Evolutionary conservation across 306 rosid genomes (phyloP).

Genomic region (Morella rubra): DNA sequence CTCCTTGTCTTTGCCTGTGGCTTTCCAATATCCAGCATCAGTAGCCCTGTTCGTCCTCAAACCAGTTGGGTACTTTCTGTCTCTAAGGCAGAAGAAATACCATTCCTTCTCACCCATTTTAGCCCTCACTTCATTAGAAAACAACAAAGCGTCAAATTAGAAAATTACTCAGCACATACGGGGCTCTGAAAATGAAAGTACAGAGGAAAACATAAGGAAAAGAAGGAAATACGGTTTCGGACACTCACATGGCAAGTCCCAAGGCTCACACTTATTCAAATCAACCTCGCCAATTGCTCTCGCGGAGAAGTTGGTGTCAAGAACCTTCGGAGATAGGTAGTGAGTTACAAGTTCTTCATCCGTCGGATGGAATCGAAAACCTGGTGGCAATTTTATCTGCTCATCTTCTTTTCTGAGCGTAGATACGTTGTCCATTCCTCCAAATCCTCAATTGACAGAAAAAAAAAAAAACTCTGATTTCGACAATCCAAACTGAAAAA

Average conservation of each 20-base stretch:
- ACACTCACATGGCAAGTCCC: slow-evolving; percentile 90
- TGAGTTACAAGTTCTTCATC: slow-evolving; percentile 86
- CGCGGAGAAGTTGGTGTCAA: slow-evolving; percentile 48
- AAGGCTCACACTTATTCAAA: slow-evolving; percentile 84
- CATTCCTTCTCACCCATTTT: slow-evolving; percentile 85
- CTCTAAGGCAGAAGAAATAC: slow-evolving; percentile 81
- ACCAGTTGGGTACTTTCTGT: slow-evolving; percentile 85
- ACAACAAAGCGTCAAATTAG: slow-evolving; percentile 2
- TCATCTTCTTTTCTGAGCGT: slow-evolving; percentile 34
- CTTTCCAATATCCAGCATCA: slow-evolving; percentile 87
- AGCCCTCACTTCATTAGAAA: slow-evolving; percentile 52
- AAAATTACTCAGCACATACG: not conserved
- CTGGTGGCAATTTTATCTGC: slow-evolving; percentile 67
- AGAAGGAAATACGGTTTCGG: not conserved
- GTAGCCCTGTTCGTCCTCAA: slow-evolving; percentile 87
- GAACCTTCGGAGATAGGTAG: slow-evolving; percentile 67
- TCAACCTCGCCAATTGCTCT: slow-evolving; percentile 76
- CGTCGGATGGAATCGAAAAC: slow-evolving; percentile 87
- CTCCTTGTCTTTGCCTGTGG: slow-evolving; percentile 89
- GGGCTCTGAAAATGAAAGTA: not conserved
- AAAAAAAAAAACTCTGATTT: slow-evolving; percentile 20
- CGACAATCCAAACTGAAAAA: slow-evolving; percentile 3
- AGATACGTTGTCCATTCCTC: slow-evolving; percentile 46
- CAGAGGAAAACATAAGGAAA: not conserved
- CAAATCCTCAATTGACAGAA: not conserved